Evolutionary conservation across 176 grass and related monocot genomes (phyloP).

Genomic region (Ananas comosus): DNA sequence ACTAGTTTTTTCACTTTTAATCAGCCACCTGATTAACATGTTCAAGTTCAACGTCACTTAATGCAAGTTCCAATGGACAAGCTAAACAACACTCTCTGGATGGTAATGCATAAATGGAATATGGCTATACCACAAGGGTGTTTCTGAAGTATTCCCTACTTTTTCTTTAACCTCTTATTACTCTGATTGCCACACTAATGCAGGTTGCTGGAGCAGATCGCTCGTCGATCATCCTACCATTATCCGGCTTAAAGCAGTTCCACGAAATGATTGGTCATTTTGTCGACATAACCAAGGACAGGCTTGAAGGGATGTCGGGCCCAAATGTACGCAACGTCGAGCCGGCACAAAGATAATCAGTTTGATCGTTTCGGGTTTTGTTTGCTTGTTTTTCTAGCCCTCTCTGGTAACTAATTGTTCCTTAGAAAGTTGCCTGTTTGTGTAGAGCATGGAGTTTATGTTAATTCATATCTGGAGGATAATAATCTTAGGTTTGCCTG

Average conservation of each 20-base stretch:
- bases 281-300: slow-evolving; percentile 98
- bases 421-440: not conserved
- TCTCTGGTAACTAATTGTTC: not conserved
- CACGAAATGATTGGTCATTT: slow-evolving; percentile 99
- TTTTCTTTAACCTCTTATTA: no score
- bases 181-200: not conserved
- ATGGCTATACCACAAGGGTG: no score
- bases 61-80: no score
- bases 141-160: no score
- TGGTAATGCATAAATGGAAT: no score
- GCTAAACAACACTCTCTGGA: no score
- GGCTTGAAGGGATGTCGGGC: slow-evolving; percentile 74
- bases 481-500: not conserved
- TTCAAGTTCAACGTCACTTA: no score
- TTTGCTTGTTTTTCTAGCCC: not conserved
- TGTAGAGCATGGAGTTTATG: not conserved
- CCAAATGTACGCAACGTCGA: slow-evolving; percentile 74
- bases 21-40: no score
- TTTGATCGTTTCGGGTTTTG: not conserved
- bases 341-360: slow-evolving; percentile 65
- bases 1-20: no score
- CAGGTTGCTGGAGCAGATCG: slow-evolving; percentile 93
- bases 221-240: slow-evolving; percentile 88
- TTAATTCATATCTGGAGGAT: slow-evolving; percentile 1
- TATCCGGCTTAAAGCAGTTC: slow-evolving; percentile 95